phyloP scores from a whole-genome alignment of 192 early-diverging fungal genomes.

The Umbelopsis isabellina region DNA sequence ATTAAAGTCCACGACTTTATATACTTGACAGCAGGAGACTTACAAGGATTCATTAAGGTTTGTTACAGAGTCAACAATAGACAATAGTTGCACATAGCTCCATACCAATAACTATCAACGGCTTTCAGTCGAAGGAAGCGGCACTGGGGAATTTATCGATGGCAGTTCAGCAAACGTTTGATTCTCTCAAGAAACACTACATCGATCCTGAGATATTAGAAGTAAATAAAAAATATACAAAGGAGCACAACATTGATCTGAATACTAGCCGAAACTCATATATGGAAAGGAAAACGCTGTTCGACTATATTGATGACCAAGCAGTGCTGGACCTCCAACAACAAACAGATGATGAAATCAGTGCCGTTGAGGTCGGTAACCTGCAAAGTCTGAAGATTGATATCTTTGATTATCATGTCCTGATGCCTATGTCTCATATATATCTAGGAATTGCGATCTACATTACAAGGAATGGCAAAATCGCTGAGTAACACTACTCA shows the following conservation, averaged over 20 bases:
- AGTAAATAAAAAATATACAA: slow-evolving; percentile 12
- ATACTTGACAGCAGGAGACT: neutral
- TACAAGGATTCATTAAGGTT: slow-evolving; percentile 30
- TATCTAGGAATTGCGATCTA: slow-evolving; percentile 19
- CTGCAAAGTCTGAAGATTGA: neutral
- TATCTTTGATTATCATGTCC: neutral
- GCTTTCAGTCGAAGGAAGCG: slow-evolving; percentile 25
- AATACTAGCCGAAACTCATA: neutral
- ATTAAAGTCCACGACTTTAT: slow-evolving; percentile 33
- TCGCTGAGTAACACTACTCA: slow-evolving; percentile 18
- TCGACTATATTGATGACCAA: slow-evolving; percentile 45
- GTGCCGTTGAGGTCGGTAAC: slow-evolving; percentile 33
- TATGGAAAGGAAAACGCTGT: slow-evolving; percentile 23
- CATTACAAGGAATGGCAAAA: slow-evolving; percentile 25
- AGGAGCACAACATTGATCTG: neutral
- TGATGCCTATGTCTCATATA: neutral
- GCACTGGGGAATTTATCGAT: slow-evolving; percentile 27
- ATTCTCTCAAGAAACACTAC: slow-evolving; percentile 22
- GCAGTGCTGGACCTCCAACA: slow-evolving; percentile 38
- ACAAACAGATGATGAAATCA: slow-evolving; percentile 39
- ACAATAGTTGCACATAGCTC: neutral
- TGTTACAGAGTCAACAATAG: neutral
- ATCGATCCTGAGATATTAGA: slow-evolving; percentile 33
- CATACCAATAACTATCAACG: neutral
- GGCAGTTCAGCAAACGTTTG: slow-evolving; percentile 33